Percentiles rank a stretch among this genome's conserved stretches.
phyloP scores from a whole-genome alignment of 352 stramenopile species.

The Globisporangium sylvaticum region DNA sequence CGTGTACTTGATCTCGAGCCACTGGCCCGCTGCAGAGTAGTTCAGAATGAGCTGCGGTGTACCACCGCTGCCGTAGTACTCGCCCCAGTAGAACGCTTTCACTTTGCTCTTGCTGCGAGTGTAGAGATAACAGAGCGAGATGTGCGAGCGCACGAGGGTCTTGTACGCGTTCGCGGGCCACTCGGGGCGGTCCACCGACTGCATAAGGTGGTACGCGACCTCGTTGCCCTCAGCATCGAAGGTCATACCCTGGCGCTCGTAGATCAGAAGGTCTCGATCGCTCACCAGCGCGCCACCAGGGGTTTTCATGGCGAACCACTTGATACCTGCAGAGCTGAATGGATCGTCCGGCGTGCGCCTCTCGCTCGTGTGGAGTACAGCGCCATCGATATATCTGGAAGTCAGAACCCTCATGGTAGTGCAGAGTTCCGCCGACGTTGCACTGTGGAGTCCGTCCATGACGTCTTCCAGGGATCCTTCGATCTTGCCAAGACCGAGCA shows the following conservation, averaged over 20 bases:
- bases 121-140: conserved; percentile 36
- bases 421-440: conserved; percentile 36
- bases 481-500: conserved; percentile 31
- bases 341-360: conserved; percentile 26
- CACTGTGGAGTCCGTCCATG: conserved; percentile 36
- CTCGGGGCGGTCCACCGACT: conserved; percentile 34
- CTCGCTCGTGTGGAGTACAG: conserved; percentile 31
- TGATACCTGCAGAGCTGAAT: conserved; percentile 39
- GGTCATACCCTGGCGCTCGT: conserved; percentile 40
- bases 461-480: conserved; percentile 39
- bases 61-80: conserved; percentile 25
- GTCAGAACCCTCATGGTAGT: conserved; percentile 32
- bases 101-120: conserved; percentile 1
- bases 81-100: conserved; percentile 31
- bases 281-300: conserved; percentile 21
- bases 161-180: conserved; percentile 22
- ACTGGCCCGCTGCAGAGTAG: conserved; percentile 29
- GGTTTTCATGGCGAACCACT: conserved; percentile 31
- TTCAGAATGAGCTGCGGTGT: conserved; percentile 26
- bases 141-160: conserved; percentile 23
- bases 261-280: conserved; percentile 46
- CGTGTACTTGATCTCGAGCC: conserved; percentile 28
- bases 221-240: conserved; percentile 26
- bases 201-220: conserved; percentile 41
- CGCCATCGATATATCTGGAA: conserved; percentile 24